Evolutionary conservation across 805 yeast genomes (phyloP), one percentile per base, ranked within the genome.

Genomic region (Candida vartiovaarae): DNA sequence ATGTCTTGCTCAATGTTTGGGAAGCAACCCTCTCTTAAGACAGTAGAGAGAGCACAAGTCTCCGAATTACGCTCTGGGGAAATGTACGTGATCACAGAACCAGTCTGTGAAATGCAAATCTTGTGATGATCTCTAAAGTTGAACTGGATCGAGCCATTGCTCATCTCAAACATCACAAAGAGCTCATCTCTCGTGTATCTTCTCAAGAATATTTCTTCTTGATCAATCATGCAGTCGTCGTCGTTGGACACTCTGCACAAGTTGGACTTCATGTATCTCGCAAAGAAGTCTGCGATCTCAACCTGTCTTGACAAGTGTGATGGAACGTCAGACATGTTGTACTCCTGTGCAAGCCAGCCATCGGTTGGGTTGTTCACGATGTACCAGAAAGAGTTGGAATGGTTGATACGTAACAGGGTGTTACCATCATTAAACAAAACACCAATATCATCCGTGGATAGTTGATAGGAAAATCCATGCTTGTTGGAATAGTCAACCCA

Each of bases 401-500:
- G 79, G 44, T 75, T 73, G 54, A 82, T 69, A 63, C 87, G 82
- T 46, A 91, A 72, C 53, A 93, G 78, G 4, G 95, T 83, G 45
- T 84, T 81, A 20, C 86, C 84, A 55, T 87, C 91, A 53, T 87
- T 86, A 67, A 90, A 91, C 46, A 85, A 69, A 10, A 90, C 96
- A 23, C 97, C 98, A 52, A 88, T 85, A 51, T 84, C 85, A 47
- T 91, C 93, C 38, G 89, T 84, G 23, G 91, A 85, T 45, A 93
- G 68, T 60, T 93, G 96, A 62, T 91, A 93, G 4, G 96, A 86
- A 59, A 93, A 82, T 1, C 99, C 99, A 64, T 91, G 95, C 62
- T 84, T 88, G 66, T 90, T 89, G 27, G 96, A 84, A 62, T 91
- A 93, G 62, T 93, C 99, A 28, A 95, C 98, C 99, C 99, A 93